Percentiles rank a stretch among this genome's conserved stretches.
These are phyloP conservation scores for Phaffia rhodozyma DNA, from an alignment of 1,284 basidiomycete species.

Conservation along the genomic window DNA sequence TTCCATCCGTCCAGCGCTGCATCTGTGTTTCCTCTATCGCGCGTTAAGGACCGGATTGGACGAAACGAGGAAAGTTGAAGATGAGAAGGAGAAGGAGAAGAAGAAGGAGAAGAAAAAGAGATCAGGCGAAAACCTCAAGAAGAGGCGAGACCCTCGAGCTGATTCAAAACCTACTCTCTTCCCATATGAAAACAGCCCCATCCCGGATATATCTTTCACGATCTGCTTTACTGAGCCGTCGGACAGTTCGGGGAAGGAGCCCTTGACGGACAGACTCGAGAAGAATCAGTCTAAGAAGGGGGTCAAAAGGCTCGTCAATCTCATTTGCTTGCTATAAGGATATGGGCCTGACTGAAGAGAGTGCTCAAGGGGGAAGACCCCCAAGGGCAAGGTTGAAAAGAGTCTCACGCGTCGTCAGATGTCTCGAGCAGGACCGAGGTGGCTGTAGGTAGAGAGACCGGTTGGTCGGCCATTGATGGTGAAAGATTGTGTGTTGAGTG, in stretches of 20 bases:
- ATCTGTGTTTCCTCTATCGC: constrained; percentile 9
- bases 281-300: neutral
- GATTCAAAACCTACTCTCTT: neutral
- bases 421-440: too few relatives aligned
- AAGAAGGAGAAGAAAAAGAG: neutral
- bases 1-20: constrained; percentile 15
- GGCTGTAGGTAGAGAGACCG: too few relatives aligned
- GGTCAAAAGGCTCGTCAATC: too few relatives aligned
- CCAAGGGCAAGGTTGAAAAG: neutral
- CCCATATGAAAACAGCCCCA: constrained; percentile 12
- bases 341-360: neutral
- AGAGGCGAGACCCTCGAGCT: neutral
- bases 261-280: constrained; percentile 6
- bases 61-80: neutral
- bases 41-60: neutral
- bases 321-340: neutral
- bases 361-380: neutral
- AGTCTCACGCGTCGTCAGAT: neutral
- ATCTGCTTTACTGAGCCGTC: constrained; percentile 1
- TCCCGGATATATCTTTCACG: neutral
- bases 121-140: neutral
- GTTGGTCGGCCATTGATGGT: too few relatives aligned
- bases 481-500: too few relatives aligned
- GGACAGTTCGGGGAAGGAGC: constrained; percentile 5
- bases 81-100: neutral